Conservation (phyloP, 495 filamentous ascomycete species). For the Lindgomyces ingoldianus region DNA sequence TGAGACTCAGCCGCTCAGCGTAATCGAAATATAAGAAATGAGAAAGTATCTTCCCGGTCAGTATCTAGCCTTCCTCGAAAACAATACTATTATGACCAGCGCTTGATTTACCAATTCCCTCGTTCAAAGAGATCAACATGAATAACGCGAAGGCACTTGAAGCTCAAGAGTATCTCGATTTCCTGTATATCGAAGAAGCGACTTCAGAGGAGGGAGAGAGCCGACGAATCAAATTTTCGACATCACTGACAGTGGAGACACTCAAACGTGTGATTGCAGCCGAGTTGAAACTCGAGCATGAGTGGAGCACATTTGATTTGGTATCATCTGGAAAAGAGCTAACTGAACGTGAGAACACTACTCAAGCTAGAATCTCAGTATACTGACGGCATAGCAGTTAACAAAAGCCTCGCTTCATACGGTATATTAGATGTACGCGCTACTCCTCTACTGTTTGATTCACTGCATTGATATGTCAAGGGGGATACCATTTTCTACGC, state of each 20-base stretch:
- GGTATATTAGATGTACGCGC: neutral
- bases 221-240: constrained; percentile 3
- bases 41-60: too few relatives aligned
- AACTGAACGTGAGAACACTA: neutral
- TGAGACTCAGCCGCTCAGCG: too few relatives aligned
- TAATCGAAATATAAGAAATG: too few relatives aligned
- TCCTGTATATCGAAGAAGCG: constrained; percentile 6
- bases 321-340: constrained; percentile 1
- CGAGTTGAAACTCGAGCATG: neutral
- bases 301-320: neutral
- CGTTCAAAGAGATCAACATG: neutral
- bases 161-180: neutral
- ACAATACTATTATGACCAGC: neutral
- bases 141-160: neutral
- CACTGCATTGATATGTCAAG: neutral
- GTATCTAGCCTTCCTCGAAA: neutral
- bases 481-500: neutral
- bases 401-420: neutral
- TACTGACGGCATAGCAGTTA: neutral
- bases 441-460: neutral
- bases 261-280: constrained; percentile 5
- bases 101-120: neutral
- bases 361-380: constrained; percentile 1
- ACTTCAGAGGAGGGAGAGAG: neutral
- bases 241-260: neutral